A percentile compares a stretch with the other conserved stretches of the same genome.
phyloP scores from a whole-genome alignment of 805 yeast genomes.

The Sporopachydermia lactativora region DNA sequence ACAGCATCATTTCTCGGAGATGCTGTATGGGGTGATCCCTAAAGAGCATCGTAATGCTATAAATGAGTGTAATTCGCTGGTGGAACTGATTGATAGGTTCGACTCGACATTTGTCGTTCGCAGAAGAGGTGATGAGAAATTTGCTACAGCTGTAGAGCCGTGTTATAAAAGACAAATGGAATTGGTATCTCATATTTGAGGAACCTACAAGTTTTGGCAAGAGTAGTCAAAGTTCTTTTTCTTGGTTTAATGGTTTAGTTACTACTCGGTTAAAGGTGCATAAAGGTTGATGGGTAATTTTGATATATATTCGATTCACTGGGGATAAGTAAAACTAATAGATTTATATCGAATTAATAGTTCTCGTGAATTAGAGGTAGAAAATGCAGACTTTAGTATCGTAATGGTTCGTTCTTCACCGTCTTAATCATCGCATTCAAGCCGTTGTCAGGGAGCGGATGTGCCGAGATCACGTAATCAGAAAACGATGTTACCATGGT shows the following conservation, averaged over 20 bases:
- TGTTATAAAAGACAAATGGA: conserved; percentile 22
- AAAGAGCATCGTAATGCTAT: conserved; percentile 40
- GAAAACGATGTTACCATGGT: no score
- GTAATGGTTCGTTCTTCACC: no score
- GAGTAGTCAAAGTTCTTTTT: not conserved
- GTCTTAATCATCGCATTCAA: no score
- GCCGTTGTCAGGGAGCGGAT: no score
- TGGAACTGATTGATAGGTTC: conserved; percentile 71
- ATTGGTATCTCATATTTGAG: conserved; percentile 11
- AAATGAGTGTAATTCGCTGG: conserved; percentile 43
- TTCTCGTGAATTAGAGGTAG: no score
- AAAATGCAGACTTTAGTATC: no score
- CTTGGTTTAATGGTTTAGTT: not conserved
- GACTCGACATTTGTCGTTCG: conserved; percentile 54
- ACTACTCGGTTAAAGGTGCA: conserved; percentile 10
- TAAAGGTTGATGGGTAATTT: conserved; percentile 4
- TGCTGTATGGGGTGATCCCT: conserved; percentile 45
- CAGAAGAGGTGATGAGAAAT: conserved; percentile 55
- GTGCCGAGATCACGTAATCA: no score
- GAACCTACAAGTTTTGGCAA: not conserved
- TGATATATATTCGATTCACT: no score
- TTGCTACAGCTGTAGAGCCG: conserved; percentile 39
- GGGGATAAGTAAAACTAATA: no score
- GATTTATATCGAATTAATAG: no score
- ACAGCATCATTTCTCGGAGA: conserved; percentile 81